These are phyloP conservation scores for Berberis thunbergii DNA, from an alignment of 164 flowering plant species.

Conservation along the genomic window DNA sequence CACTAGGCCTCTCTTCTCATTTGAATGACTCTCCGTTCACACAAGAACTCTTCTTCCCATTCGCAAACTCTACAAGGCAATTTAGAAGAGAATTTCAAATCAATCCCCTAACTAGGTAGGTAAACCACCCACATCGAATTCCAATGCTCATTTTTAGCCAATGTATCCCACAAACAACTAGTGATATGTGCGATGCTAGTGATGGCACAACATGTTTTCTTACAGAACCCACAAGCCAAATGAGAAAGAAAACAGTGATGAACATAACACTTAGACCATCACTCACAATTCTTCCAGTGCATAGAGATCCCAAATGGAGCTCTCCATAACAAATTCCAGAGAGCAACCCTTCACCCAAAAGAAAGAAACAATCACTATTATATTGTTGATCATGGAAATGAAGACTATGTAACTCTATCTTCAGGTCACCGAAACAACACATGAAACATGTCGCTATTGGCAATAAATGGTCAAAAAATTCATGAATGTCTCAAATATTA, in stretches of 20 bases:
- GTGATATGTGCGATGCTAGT: slow-evolving; percentile 26
- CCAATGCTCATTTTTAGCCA: slow-evolving; percentile 5
- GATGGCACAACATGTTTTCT: slow-evolving; percentile 26
- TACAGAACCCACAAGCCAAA: slow-evolving; percentile 16
- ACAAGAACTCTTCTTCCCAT: no score
- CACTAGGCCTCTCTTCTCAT: no score
- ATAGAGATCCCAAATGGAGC: slow-evolving; percentile 23
- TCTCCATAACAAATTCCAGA: slow-evolving; percentile 32
- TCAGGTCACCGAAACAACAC: no score
- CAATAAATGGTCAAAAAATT: no score
- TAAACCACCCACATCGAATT: slow-evolving; percentile 20
- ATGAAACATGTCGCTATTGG: no score
- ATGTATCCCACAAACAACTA: slow-evolving; percentile 23
- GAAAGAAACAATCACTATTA: no score
- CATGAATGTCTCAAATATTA: no score
- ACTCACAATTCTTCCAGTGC: slow-evolving; percentile 26
- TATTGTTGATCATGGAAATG: no score
- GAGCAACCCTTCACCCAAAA: slow-evolving; percentile 19
- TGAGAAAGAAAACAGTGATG: slow-evolving; percentile 26
- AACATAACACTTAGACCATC: slow-evolving; percentile 40
- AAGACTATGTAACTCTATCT: no score
- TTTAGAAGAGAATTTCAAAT: slow-evolving; percentile 43
- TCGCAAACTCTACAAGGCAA: slow-evolving; percentile 20
- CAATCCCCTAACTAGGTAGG: slow-evolving; percentile 39
- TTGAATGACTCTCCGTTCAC: no score